Percentiles rank a stretch among this genome's conserved stretches.
Conservation (phyloP, 257 asterid genomes). For the Cruciata laevipes region DNA sequence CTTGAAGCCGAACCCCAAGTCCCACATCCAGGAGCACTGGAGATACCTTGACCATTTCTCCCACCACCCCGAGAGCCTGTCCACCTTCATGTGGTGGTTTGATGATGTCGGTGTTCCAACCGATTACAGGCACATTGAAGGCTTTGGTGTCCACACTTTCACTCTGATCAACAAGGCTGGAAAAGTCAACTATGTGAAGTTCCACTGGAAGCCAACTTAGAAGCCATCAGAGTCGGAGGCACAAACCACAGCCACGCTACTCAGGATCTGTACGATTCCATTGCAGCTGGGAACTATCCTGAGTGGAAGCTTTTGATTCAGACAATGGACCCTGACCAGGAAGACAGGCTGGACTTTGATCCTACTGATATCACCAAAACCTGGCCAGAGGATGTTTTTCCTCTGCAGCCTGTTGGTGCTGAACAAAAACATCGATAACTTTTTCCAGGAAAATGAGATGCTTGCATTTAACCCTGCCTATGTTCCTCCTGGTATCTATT, state of each 20-base stretch:
- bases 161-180: slow-evolving; percentile 85
- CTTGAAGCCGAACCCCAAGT: slow-evolving; percentile 84
- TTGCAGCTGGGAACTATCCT: slow-evolving; percentile 80
- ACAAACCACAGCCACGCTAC: slow-evolving; percentile 95
- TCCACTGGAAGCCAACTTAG: slow-evolving; percentile 95
- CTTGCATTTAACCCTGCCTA: slow-evolving; percentile 49
- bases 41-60: slow-evolving; percentile 88
- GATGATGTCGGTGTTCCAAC: slow-evolving; percentile 91
- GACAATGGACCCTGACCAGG: slow-evolving; percentile 78
- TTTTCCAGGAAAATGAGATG: slow-evolving; percentile 48
- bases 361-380: slow-evolving; percentile 93
- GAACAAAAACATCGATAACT: slow-evolving; percentile 86
- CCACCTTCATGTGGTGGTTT: slow-evolving; percentile 75
- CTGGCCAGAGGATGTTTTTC: slow-evolving; percentile 93
- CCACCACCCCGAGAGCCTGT: slow-evolving; percentile 87
- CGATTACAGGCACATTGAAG: slow-evolving; percentile 97
- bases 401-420: slow-evolving; percentile 97
- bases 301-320: slow-evolving; percentile 98
- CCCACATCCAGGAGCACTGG: slow-evolving; percentile 97
- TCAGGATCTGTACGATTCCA: slow-evolving; percentile 88
- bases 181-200: slow-evolving; percentile 75
- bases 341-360: slow-evolving; percentile 82
- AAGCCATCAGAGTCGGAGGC: slow-evolving; percentile 77
- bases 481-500: slow-evolving; percentile 42
- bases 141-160: slow-evolving; percentile 84